Evolutionary conservation across 2,329 filamentous ascomycete genomes (phyloP), one percentile per base, ranked within the genome.

Genomic region (Trichophyton verrucosum): DNA sequence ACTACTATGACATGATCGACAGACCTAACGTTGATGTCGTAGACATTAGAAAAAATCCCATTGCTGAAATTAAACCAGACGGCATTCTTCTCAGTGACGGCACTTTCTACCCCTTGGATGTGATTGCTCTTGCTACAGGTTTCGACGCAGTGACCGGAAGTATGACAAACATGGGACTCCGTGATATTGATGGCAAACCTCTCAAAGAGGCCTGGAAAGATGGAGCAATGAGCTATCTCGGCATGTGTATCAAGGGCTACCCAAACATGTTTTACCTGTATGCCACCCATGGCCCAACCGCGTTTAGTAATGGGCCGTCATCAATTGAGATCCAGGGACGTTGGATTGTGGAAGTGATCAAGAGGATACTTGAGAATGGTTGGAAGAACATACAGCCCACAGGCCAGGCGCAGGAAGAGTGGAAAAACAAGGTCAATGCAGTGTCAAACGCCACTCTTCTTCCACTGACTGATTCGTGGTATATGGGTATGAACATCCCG

Each of bases 401-500:
- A 42, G 55, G 64, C 0, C 77, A 81, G 57, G 78, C 78, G 0
- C 74, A 77, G 11, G 66, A 75, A 13, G 67, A 71, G 15, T 86
- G 81, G 80, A 82, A 79, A 66, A 67, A 78, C 49, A 68, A 72
- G 8, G 74, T 84, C 24, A 67, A 79, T 20, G 71, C 75, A 0
- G 57, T 80, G 0, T 76, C 74, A 20, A 69, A 81, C 65, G 66
- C 58, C n/a, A 76, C 74, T n/a, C 70, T 85, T 6, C 75, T 84
- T 61, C 77, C 79, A 0, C 77, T 72, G 0, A 76, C 75, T 0
- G 72, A 70, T 13, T 78, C 75, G 1, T 82, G 78, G 56, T 84
- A 82, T 65, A 81, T 83, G 79, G 82, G 82, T 2, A 77, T 75
- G 0, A 82, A 75, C 47, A 74, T 83, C 1, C 81, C 82, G 0